These are phyloP conservation scores for Brassica cretica DNA, from an alignment of 345 rosid genomes.

Conservation along the genomic window DNA sequence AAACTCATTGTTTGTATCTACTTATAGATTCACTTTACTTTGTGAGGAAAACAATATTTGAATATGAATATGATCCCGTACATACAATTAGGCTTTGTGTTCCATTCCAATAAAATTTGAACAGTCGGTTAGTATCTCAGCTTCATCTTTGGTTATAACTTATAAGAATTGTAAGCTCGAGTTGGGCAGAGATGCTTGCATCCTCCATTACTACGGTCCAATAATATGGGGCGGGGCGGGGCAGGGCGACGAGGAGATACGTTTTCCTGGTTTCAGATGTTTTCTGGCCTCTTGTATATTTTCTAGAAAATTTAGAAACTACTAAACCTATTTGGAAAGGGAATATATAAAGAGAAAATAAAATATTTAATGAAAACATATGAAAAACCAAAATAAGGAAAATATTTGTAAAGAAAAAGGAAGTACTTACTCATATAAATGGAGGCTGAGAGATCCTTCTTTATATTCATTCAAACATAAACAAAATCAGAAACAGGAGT, in stretches of 20 bases:
- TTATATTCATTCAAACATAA: too few relatives aligned
- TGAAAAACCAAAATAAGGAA: too few relatives aligned
- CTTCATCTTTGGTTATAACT: background rate
- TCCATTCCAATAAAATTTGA: background rate
- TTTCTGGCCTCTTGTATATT: background rate
- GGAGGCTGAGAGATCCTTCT: too few relatives aligned
- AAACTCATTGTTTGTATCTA: background rate
- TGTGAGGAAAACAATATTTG: background rate
- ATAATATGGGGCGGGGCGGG: conserved; percentile 44
- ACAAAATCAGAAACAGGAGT: too few relatives aligned
- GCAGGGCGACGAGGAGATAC: conserved; percentile 74
- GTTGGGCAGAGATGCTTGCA: too few relatives aligned
- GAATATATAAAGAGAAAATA: too few relatives aligned
- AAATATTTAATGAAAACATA: too few relatives aligned
- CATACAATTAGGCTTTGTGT: background rate
- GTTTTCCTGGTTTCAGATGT: conserved; percentile 58
- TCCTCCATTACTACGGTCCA: too few relatives aligned
- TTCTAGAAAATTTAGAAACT: too few relatives aligned
- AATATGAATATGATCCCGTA: background rate
- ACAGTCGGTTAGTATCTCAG: background rate
- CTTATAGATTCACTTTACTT: background rate
- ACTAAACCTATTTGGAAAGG: too few relatives aligned
- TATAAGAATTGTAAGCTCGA: background rate
- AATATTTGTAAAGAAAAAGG: too few relatives aligned
- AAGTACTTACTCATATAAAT: too few relatives aligned